Evolutionary conservation across 495 filamentous ascomycete species (phyloP).

Genomic region (Penicillium salamii): DNA sequence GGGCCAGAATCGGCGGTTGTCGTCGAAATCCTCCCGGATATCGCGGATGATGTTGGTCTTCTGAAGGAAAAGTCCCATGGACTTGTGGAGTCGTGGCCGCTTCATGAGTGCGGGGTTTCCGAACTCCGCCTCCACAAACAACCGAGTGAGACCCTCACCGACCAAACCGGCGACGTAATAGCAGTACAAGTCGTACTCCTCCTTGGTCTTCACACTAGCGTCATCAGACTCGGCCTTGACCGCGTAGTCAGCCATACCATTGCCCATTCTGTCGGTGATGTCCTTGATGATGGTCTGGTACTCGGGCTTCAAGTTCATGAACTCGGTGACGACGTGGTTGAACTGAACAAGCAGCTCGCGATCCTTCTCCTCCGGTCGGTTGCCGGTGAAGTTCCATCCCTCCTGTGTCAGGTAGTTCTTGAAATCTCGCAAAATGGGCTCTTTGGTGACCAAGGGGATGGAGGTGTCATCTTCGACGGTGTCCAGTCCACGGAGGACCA

Average conservation of each 20-base stretch:
- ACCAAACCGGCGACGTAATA: slow-evolving; percentile 97
- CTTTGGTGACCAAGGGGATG: slow-evolving; percentile 73
- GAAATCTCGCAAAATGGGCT: slow-evolving; percentile 82
- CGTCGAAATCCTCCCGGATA: slow-evolving; percentile 82
- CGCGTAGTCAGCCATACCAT: slow-evolving; percentile 96
- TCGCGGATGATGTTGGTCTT: slow-evolving; percentile 99
- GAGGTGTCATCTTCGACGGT: slow-evolving; percentile 99
- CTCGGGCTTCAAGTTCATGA: slow-evolving; percentile 80
- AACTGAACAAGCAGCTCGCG: slow-evolving; percentile 89
- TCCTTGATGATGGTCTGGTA: slow-evolving; percentile 90
- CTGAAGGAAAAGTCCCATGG: slow-evolving; percentile 95
- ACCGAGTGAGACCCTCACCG: slow-evolving; percentile 84
- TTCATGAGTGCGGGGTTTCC: slow-evolving; percentile 82
- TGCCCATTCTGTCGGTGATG: slow-evolving; percentile 92
- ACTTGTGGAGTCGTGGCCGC: slow-evolving; percentile 78
- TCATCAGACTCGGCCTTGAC: slow-evolving; percentile 74
- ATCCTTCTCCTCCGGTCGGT: slow-evolving; percentile 91
- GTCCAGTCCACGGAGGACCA: slow-evolving; percentile 84
- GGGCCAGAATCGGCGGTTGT: slow-evolving; percentile 88
- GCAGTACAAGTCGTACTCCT: slow-evolving; percentile 94
- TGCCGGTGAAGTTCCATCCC: slow-evolving; percentile 86
- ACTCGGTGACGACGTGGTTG: slow-evolving; percentile 79
- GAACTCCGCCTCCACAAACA: slow-evolving; percentile 85
- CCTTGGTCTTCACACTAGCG: slow-evolving; percentile 75
- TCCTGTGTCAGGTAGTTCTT: slow-evolving; percentile 71